These are phyloP conservation scores for Aaosphaeria pasadenensis DNA, from an alignment of 2,329 filamentous ascomycete genomes.

Conservation along the genomic window DNA sequence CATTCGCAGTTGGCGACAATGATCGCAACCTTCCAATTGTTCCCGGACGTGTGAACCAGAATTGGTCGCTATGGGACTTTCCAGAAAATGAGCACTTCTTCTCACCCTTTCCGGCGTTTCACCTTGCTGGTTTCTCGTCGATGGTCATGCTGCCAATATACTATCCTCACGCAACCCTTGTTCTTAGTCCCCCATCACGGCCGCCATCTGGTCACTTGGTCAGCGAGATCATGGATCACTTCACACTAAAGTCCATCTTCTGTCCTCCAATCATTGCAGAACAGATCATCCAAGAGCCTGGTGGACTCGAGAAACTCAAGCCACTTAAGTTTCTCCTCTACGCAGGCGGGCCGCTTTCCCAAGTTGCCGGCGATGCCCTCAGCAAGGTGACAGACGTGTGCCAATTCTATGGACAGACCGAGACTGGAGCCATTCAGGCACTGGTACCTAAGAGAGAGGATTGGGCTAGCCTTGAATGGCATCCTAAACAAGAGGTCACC, in stretches of 20 bases:
- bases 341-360: conserved; percentile 11
- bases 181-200: conserved; percentile 3
- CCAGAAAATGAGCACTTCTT: conserved; percentile 4
- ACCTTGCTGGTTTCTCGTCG: conserved; percentile 10
- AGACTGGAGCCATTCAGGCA: conserved; percentile 5
- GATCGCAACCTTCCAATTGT: conserved; percentile 11
- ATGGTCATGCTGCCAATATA: conserved; percentile 10
- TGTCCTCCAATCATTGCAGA: conserved; percentile 11
- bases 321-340: conserved; percentile 7
- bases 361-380: conserved; percentile 10
- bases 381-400: conserved; percentile 7
- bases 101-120: conserved; percentile 10
- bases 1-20: conserved; percentile 10
- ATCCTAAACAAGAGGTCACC: conserved; percentile 4
- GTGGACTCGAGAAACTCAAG: conserved; percentile 6
- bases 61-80: conserved; percentile 7
- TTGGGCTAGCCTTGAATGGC: conserved; percentile 15
- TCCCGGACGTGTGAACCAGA: conserved; percentile 7
- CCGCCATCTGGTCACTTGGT: conserved; percentile 9
- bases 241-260: conserved; percentile 6
- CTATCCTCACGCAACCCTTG: conserved; percentile 7
- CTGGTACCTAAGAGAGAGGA: conserved; percentile 7
- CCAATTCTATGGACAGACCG: conserved; percentile 13
- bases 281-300: conserved; percentile 8
- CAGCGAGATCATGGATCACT: conserved; percentile 8